Base-by-base conservation (phyloP, 129 eudicot species). In the Ambrosia artemisiifolia region DNA sequence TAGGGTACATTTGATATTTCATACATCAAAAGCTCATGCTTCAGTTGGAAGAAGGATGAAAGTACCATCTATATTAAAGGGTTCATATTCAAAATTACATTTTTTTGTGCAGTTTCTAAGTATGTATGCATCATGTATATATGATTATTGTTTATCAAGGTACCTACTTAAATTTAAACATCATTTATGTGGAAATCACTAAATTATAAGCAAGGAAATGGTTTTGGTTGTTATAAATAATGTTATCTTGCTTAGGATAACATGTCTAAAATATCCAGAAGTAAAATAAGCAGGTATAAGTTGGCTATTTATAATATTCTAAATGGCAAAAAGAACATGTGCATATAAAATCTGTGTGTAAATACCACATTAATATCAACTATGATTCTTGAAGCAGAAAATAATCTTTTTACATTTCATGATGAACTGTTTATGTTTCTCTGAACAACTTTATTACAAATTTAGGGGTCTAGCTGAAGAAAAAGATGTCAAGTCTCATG, bases 391-490 rank as follows among this genome's bases (percentile, higher is more conserved):
- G n/a, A n/a, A n/a, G n/a, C n/a, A n/a, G n/a, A n/a, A n/a, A n/a
- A n/a, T n/a, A n/a, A n/a, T n/a, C n/a, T n/a, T 53, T 19, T 55
- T 40, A 70, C 11, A 70, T 38, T 38, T 6, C 17, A 38, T 36
- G 19, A 55, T 20, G 32, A 55, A 55, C 20, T 19, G 24, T 19
- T 20, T 28, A 12, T 56, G 56, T 54, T 70, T 53, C 49, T 30
- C 34, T 36, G 11, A 70, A 54, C 53, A 18, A 44, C 8, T 4
- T 47, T 56, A n/a, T 63, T 55, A 49, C 64, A 13, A 35, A 1
- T 65, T 67, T 72, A 88, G 89, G 66, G 61, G 69, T 69, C 55
- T 64, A 53, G 59, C 67, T 44, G 75, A 82, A 30, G 84, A 55
- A 18, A 65, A 48, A 19, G 86, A 70, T 28, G 78, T 1, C 24